phyloP scores from a whole-genome alignment of 805 yeast species.

The Danielia oregonensis region DNA sequence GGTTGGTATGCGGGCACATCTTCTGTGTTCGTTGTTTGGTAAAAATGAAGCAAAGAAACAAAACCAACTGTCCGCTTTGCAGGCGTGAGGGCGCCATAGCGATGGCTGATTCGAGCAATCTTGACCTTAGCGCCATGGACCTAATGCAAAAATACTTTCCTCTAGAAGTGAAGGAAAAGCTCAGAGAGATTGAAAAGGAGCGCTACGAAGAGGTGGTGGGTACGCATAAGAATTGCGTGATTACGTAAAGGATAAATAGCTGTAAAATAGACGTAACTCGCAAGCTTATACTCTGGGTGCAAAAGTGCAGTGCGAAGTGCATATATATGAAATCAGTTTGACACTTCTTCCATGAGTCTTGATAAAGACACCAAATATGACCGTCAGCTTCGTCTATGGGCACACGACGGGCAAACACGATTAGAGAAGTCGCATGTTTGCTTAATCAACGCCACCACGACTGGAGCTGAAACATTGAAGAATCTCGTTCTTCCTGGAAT shows the following conservation, averaged over 20 bases:
- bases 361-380: constrained; percentile 56
- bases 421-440: constrained; percentile 59
- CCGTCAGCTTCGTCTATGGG: constrained; percentile 89
- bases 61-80: constrained; percentile 68
- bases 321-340: background rate
- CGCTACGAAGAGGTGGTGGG: constrained; percentile 29
- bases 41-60: constrained; percentile 56
- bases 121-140: constrained; percentile 51
- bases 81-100: constrained; percentile 48
- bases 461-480: constrained; percentile 68
- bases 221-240: constrained; percentile 18
- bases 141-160: constrained; percentile 63
- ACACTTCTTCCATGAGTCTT: background rate
- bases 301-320: background rate
- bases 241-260: too few relatives aligned
- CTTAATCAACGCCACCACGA: constrained; percentile 52
- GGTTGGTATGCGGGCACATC: constrained; percentile 59
- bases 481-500: constrained; percentile 74
- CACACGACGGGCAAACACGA: constrained; percentile 63
- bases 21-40: constrained; percentile 73
- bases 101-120: constrained; percentile 55
- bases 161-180: constrained; percentile 58
- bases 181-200: constrained; percentile 47
- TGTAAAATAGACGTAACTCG: background rate
- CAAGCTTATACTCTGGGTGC: background rate